Percentiles rank a stretch among this genome's conserved stretches.
Evolutionary conservation across 345 rosid genomes (phyloP).

Genomic region (Citrus australasica): DNA sequence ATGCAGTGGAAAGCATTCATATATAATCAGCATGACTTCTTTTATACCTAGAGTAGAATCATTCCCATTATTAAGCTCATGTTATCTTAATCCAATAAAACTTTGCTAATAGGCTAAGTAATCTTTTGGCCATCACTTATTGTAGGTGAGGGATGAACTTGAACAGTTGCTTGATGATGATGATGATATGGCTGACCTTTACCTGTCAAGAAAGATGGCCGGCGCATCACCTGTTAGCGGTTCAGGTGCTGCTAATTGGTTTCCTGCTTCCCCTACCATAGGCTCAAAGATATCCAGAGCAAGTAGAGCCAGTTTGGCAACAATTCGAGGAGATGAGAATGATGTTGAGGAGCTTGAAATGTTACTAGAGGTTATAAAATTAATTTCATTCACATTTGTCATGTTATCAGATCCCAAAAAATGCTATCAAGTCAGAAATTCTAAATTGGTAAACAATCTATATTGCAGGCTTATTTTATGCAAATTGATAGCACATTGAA

Average conservation of each 20-base stretch:
- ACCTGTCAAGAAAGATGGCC: slow-evolving; percentile 82
- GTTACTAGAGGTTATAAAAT: slow-evolving; percentile 73
- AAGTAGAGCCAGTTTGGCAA: slow-evolving; percentile 79
- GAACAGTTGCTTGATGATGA: slow-evolving; percentile 96
- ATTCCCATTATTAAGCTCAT: neutral
- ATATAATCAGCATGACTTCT: neutral
- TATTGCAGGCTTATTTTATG: slow-evolving; percentile 88
- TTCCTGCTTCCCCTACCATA: slow-evolving; percentile 75
- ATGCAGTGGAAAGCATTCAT: neutral
- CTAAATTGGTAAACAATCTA: slow-evolving; percentile 1
- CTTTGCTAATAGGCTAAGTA: neutral
- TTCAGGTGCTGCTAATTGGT: slow-evolving; percentile 73
- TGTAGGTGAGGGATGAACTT: slow-evolving; percentile 94
- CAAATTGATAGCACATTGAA: slow-evolving; percentile 90
- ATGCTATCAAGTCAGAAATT: neutral
- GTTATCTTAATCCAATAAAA: neutral
- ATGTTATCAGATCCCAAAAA: neutral
- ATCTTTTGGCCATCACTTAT: slow-evolving; percentile 5
- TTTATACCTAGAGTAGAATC: neutral
- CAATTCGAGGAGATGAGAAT: slow-evolving; percentile 84
- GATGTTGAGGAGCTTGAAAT: slow-evolving; percentile 99
- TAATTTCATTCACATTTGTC: slow-evolving; percentile 3
- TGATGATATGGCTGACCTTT: slow-evolving; percentile 97
- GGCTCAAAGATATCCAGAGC: slow-evolving; percentile 96
- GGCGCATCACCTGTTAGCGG: slow-evolving; percentile 67